Percentiles rank a stretch among this genome's conserved stretches.
phyloP scores from a whole-genome alignment of 2,329 filamentous ascomycete genomes.

The Phyllosticta citrichinensis region DNA sequence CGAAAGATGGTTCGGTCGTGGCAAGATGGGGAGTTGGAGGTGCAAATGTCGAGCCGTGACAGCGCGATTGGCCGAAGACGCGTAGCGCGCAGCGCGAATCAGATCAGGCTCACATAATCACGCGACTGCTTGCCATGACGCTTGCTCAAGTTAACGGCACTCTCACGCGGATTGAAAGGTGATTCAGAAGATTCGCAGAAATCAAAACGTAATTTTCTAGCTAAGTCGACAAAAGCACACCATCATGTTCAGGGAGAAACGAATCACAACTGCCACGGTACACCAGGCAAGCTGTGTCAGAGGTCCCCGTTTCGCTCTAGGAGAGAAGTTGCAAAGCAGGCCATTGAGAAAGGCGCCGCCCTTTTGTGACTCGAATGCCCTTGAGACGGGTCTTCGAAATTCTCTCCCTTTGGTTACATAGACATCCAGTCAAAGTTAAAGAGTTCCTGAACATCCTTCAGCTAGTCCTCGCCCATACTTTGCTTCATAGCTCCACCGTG shows the following conservation, averaged over 20 bases:
- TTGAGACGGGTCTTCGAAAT: neutral
- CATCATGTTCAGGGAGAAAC: conserved; percentile 5
- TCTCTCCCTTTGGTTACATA: neutral
- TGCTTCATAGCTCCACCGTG: no score
- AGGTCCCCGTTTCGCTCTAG: conserved; percentile 6
- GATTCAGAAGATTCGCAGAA: neutral
- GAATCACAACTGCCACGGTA: conserved; percentile 6
- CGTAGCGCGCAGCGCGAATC: neutral
- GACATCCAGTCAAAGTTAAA: no score
- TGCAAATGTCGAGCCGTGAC: neutral
- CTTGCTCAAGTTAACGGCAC: neutral
- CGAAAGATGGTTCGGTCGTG: neutral
- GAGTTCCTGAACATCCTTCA: no score
- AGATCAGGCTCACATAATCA: neutral
- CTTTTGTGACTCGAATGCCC: neutral
- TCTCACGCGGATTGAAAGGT: neutral
- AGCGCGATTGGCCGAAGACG: neutral
- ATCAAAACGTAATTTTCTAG: neutral
- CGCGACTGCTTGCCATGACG: neutral
- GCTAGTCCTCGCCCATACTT: no score
- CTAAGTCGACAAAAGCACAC: neutral
- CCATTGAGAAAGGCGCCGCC: neutral
- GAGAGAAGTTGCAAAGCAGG: neutral
- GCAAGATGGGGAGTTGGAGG: neutral
- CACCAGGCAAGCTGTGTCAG: conserved; percentile 5